These are phyloP conservation scores for Endogone sp. DNA, from an alignment of 192 early-diverging fungal genomes.

Conservation along the genomic window DNA sequence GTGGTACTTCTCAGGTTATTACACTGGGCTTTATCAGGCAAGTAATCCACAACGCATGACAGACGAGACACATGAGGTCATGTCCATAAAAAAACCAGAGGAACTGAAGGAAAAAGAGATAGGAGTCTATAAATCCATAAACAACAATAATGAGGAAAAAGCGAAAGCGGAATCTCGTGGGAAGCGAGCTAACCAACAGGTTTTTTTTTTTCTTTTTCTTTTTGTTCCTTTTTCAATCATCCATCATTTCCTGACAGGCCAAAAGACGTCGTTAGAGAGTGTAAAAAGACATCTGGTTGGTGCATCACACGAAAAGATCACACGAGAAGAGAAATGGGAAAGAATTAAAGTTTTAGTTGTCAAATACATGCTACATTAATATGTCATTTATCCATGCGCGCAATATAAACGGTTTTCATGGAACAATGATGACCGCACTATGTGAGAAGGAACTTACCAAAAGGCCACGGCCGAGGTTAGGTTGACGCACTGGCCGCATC, in stretches of 20 bases:
- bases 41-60: too few relatives aligned
- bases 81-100: too few relatives aligned
- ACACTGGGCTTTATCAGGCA: constrained; percentile 67
- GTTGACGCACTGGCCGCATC: too few relatives aligned
- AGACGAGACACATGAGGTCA: too few relatives aligned
- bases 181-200: too few relatives aligned
- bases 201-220: too few relatives aligned
- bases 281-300: not conserved
- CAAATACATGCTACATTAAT: not conserved
- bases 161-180: not conserved
- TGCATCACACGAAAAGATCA: not conserved
- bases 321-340: not conserved
- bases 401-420: not conserved
- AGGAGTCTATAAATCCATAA: too few relatives aligned
- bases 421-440: not conserved
- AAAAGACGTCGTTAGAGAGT: not conserved
- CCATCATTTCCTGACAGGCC: not conserved
- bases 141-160: not conserved
- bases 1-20: constrained; percentile 75
- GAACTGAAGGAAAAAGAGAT: too few relatives aligned
- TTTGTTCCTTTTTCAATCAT: too few relatives aligned
- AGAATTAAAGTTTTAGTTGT: not conserved
- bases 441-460: not conserved
- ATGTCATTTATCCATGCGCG: not conserved
- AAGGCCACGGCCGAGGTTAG: not conserved